A percentile compares a stretch with the other conserved stretches of the same genome.
These are phyloP conservation scores for Lablab purpureus DNA, from an alignment of 306 rosid species.

Conservation along the genomic window DNA sequence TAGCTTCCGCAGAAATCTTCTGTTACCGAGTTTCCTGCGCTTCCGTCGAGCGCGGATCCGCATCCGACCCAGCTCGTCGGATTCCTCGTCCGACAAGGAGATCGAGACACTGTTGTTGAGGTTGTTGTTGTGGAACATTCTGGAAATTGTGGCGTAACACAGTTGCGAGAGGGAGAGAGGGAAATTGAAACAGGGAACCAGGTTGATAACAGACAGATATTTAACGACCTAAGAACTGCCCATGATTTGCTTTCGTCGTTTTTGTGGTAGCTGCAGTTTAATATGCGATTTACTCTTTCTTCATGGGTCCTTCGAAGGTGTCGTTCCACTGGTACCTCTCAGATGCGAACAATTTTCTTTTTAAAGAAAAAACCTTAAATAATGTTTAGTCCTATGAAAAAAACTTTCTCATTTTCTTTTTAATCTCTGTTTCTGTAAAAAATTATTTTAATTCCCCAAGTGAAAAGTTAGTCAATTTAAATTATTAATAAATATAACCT, in stretches of 20 bases:
- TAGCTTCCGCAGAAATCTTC: constrained; percentile 58
- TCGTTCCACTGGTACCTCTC: not conserved
- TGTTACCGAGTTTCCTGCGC: constrained; percentile 69
- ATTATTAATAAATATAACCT: not conserved
- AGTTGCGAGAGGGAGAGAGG: not conserved
- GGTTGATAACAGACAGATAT: not conserved
- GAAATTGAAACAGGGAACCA: not conserved
- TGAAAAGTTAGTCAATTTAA: not conserved
- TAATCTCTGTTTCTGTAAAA: not conserved
- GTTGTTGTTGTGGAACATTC: constrained; percentile 66
- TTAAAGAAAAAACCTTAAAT: not conserved
- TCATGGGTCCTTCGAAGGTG: not conserved
- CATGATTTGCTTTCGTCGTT: not conserved
- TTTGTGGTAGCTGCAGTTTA: not conserved
- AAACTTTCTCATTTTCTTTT: not conserved
- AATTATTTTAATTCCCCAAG: not conserved
- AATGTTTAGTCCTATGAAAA: not conserved
- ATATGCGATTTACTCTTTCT: not conserved
- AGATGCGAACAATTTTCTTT: not conserved
- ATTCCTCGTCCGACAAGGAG: constrained; percentile 77
- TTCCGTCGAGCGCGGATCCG: constrained; percentile 80
- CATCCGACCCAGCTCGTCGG: constrained; percentile 79
- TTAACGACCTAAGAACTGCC: not conserved
- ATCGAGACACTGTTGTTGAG: constrained; percentile 61
- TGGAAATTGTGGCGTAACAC: not conserved